These are phyloP conservation scores for Cryptosporidium ryanae DNA, from an alignment of 169 alveolate genomes.

Conservation along the genomic window DNA sequence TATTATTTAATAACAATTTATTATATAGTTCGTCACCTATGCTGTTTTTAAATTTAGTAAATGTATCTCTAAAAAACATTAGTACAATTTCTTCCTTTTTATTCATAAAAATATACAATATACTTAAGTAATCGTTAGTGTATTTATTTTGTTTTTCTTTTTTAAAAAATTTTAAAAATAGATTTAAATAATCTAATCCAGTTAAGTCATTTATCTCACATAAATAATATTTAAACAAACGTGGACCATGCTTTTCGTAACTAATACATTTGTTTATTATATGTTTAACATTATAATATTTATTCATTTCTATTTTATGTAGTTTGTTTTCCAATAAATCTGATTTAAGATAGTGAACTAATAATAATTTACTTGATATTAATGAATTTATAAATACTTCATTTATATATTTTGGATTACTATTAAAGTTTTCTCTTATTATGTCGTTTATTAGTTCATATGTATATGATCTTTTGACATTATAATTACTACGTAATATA, in stretches of 20 bases:
- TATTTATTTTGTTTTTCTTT: neutral
- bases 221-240: constrained; percentile 27
- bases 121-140: constrained; percentile 34
- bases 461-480: constrained; percentile 11
- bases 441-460: constrained; percentile 27
- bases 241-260: constrained; percentile 8
- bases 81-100: constrained; percentile 22
- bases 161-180: neutral
- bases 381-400: constrained; percentile 48
- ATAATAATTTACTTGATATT: constrained; percentile 5
- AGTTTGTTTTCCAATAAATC: constrained; percentile 39
- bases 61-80: constrained; percentile 14
- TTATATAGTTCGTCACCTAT: neutral
- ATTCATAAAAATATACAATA: constrained; percentile 14
- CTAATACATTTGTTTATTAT: constrained; percentile 20
- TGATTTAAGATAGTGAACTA: constrained; percentile 37
- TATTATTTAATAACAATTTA: neutral
- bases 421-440: neutral
- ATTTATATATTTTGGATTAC: constrained; percentile 14
- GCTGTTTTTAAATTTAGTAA: constrained; percentile 1
- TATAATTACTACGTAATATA: neutral
- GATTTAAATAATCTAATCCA: neutral
- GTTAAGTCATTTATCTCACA: constrained; percentile 1
- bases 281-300: constrained; percentile 2
- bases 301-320: constrained; percentile 17